Percentiles rank a stretch among this genome's conserved stretches.
Conservation (phyloP, 805 yeast genomes). For the Ogataea pilisensis region DNA sequence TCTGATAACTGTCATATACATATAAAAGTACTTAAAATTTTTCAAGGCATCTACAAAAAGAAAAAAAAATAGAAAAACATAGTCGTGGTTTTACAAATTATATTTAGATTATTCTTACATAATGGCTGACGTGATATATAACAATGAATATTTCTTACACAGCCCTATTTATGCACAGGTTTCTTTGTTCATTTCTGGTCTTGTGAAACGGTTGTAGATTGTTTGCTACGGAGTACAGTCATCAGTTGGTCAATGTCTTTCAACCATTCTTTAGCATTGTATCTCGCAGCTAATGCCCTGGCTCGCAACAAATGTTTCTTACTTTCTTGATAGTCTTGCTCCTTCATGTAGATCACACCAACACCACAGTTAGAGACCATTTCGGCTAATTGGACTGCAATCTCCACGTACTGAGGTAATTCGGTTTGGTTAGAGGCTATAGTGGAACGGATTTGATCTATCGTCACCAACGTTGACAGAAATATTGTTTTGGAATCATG, state of each 20-base stretch:
- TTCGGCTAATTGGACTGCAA: slow-evolving; percentile 14
- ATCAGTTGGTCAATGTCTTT: slow-evolving; percentile 11
- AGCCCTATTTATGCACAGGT: too few species aligned
- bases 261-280: slow-evolving; percentile 15
- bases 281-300: slow-evolving; percentile 13
- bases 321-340: slow-evolving; percentile 10
- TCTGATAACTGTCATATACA: too few species aligned
- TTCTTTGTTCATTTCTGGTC: neutral
- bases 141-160: too few species aligned
- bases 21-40: too few species aligned
- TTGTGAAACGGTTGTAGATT: too few species aligned
- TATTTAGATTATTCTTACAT: too few species aligned
- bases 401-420: slow-evolving; percentile 13
- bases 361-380: slow-evolving; percentile 17
- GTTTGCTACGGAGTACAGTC: neutral
- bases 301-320: slow-evolving; percentile 14
- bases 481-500: neutral
- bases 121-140: too few species aligned
- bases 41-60: neutral
- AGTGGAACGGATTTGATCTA: neutral
- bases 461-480: neutral
- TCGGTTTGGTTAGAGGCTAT: neutral
- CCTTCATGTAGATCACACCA: slow-evolving; percentile 11
- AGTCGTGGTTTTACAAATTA: neutral
- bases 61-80: too few species aligned